These are phyloP conservation scores for Thelonectria olida DNA, from an alignment of 2,329 filamentous ascomycete species.

Conservation along the genomic window DNA sequence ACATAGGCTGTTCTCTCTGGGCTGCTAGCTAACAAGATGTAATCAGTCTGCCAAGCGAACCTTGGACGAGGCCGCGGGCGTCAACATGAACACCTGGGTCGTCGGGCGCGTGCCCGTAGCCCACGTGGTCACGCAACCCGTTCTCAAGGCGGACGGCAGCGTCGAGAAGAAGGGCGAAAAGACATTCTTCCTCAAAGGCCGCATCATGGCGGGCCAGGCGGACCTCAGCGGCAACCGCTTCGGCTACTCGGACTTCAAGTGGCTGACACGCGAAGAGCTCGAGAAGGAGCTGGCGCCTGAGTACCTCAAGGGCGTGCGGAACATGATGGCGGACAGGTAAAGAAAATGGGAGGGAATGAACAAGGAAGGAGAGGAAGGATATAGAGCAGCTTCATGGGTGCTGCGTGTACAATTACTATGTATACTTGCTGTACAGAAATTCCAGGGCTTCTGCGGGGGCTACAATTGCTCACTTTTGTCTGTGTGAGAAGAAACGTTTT, in stretches of 20 bases:
- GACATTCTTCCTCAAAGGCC: slow-evolving; percentile 94
- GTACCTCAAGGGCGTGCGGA: slow-evolving; percentile 80
- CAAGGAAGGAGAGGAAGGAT: neutral
- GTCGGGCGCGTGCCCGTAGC: slow-evolving; percentile 91
- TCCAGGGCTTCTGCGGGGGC: neutral
- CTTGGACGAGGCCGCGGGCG: slow-evolving; percentile 78
- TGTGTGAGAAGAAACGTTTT: no score
- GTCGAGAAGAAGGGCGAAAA: slow-evolving; percentile 72
- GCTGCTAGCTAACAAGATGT: slow-evolving; percentile 32
- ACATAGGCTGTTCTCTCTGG: no score
- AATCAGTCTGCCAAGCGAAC: slow-evolving; percentile 82
- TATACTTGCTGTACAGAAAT: slow-evolving; percentile 43
- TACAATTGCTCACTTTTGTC: no score
- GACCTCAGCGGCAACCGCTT: slow-evolving; percentile 77
- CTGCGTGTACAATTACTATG: slow-evolving; percentile 43
- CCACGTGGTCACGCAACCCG: slow-evolving; percentile 71
- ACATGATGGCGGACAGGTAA: slow-evolving; percentile 85
- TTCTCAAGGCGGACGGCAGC: slow-evolving; percentile 53
- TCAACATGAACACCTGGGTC: slow-evolving; percentile 99
- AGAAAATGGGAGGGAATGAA: slow-evolving; percentile 2
- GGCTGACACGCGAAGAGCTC: slow-evolving; percentile 92
- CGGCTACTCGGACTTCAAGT: slow-evolving; percentile 85
- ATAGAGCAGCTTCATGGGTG: slow-evolving; percentile 24
- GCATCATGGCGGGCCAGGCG: slow-evolving; percentile 97
- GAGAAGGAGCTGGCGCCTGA: slow-evolving; percentile 68